Conservation (phyloP, 257 asterid genomes). For the Ilex aquifolium region DNA sequence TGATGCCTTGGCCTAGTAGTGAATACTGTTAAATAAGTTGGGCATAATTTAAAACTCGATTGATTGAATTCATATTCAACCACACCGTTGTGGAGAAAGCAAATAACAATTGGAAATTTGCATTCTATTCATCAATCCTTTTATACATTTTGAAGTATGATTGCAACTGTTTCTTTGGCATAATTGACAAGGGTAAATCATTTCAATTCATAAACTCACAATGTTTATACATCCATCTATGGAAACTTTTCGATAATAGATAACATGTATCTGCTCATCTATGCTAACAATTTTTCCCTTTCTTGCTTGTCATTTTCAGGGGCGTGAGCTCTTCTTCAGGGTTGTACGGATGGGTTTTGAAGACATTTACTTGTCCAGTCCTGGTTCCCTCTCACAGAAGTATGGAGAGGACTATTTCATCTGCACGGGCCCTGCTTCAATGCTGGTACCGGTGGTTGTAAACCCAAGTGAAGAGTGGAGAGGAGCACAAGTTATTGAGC, state of each 20-base stretch:
- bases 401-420: conserved; percentile 55
- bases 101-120: background rate
- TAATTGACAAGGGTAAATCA: too few relatives aligned
- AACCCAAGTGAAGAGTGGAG: conserved; percentile 87
- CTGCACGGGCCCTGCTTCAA: conserved; percentile 77
- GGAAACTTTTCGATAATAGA: too few relatives aligned
- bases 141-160: too few relatives aligned
- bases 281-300: background rate
- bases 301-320: conserved; percentile 33
- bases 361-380: conserved; percentile 65
- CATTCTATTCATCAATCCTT: background rate
- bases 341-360: conserved; percentile 76
- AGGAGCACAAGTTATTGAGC: conserved; percentile 88
- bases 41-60: too few relatives aligned
- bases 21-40: too few relatives aligned
- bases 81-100: too few relatives aligned
- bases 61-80: too few relatives aligned
- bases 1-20: too few relatives aligned
- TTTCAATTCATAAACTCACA: too few relatives aligned
- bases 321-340: conserved; percentile 68
- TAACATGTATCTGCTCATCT: background rate
- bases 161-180: too few relatives aligned
- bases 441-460: conserved; percentile 58
- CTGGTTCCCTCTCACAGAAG: conserved; percentile 52
- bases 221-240: too few relatives aligned